phyloP scores from a whole-genome alignment of 768 basidiomycete species.

The Rhodotorula diobovata region DNA sequence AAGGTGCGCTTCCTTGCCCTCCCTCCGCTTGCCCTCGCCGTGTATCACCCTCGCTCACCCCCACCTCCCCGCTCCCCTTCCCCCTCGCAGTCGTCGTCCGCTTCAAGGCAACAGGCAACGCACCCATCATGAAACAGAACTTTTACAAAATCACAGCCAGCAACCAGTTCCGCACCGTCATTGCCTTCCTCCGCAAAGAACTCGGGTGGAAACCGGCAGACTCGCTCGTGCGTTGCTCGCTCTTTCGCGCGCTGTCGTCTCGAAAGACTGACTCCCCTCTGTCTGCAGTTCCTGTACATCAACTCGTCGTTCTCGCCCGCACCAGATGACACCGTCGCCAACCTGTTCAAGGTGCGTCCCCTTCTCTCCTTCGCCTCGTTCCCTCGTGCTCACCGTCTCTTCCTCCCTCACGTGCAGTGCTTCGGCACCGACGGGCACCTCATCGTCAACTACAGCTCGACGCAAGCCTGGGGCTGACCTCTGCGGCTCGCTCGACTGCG shows the following conservation, averaged over 20 bases:
- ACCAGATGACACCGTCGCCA: conserved; percentile 74
- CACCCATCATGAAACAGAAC: conserved; percentile 98
- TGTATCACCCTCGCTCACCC: not conserved
- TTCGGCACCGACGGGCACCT: conserved; percentile 83
- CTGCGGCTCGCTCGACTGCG: conserved; percentile 38
- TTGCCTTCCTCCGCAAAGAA: conserved; percentile 84
- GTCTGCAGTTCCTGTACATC: conserved; percentile 53
- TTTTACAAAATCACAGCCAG: conserved; percentile 95
- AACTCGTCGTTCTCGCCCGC: conserved; percentile 76
- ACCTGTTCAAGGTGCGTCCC: conserved; percentile 53
- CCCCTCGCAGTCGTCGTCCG: conserved; percentile 74
- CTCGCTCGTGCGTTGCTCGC: conserved; percentile 61
- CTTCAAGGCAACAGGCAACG: conserved; percentile 96
- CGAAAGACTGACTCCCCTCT: not conserved
- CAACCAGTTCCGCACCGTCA: conserved; percentile 90
- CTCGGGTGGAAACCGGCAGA: conserved; percentile 80
- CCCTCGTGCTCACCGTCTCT: not conserved
- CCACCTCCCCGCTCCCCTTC: not conserved
- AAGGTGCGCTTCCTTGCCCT: conserved; percentile 43
- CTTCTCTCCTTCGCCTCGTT: not conserved
- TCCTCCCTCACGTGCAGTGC: conserved; percentile 53
- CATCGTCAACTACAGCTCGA: conserved; percentile 81
- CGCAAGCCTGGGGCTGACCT: conserved; percentile 65
- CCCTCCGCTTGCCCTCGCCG: not conserved
- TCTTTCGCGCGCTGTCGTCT: not conserved